phyloP scores from a whole-genome alignment of 768 basidiomycete genomes.

The Lentinula sp. region DNA sequence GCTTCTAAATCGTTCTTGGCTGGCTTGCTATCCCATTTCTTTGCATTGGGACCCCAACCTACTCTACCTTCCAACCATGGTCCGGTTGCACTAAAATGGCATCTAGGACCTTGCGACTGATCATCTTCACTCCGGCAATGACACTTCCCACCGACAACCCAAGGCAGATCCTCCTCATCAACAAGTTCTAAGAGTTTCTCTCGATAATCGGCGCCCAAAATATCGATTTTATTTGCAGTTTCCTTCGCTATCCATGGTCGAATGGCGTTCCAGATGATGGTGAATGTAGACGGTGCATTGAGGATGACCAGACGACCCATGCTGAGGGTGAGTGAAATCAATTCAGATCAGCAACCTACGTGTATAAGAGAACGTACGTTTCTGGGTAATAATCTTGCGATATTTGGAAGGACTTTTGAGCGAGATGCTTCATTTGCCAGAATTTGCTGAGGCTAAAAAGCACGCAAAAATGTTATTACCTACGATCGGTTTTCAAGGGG shows the following conservation, averaged over 20 bases:
- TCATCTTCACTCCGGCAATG: conserved; percentile 50
- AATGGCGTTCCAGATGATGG: conserved; percentile 63
- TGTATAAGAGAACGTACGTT: conserved; percentile 38
- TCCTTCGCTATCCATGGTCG: conserved; percentile 73
- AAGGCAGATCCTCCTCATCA: conserved; percentile 59
- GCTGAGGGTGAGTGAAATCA: conserved; percentile 24
- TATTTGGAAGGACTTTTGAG: conserved; percentile 58
- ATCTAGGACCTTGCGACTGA: conserved; percentile 16
- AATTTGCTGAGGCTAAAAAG: conserved; percentile 52
- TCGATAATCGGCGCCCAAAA: conserved; percentile 58
- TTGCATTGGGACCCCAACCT: conserved; percentile 40
- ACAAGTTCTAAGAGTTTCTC: conserved; percentile 50
- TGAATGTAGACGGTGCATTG: conserved; percentile 69
- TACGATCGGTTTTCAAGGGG: neutral
- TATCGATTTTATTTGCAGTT: conserved; percentile 60
- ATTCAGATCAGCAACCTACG: neutral
- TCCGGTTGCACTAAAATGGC: conserved; percentile 56
- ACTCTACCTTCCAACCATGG: conserved; percentile 64
- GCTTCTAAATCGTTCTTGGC: neutral
- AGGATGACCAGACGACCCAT: conserved; percentile 70
- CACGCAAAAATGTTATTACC: neutral
- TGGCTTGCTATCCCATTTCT: conserved; percentile 4
- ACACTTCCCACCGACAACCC: conserved; percentile 58
- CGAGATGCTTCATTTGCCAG: conserved; percentile 71
- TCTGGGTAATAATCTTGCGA: conserved; percentile 79